These are phyloP conservation scores for Aspergillus sp. DNA, from an alignment of 2,329 filamentous ascomycete genomes.

Conservation along the genomic window DNA sequence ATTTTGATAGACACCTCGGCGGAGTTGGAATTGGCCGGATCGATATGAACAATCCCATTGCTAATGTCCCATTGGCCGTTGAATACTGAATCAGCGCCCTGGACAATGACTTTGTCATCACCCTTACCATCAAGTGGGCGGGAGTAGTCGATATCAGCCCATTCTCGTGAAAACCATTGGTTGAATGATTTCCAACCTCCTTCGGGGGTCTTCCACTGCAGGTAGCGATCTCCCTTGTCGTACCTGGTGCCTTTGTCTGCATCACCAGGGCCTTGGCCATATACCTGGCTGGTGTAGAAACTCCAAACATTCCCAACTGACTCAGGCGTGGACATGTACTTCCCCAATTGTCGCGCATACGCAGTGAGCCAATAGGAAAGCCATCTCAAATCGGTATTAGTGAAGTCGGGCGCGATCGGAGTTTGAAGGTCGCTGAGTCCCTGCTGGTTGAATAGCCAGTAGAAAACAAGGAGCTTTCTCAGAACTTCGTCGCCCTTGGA, in stretches of 20 bases:
- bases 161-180: constrained; percentile 6
- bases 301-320: constrained; percentile 3
- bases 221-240: not conserved
- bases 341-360: constrained; percentile 3
- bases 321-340: constrained; percentile 5
- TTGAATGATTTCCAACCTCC: constrained; percentile 9
- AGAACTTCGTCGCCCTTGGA: constrained; percentile 5
- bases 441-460: constrained; percentile 8
- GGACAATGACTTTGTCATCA: constrained; percentile 3
- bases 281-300: constrained; percentile 2
- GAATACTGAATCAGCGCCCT: constrained; percentile 3
- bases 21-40: constrained; percentile 33
- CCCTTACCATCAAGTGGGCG: constrained; percentile 1
- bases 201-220: constrained; percentile 2
- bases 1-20: constrained; percentile 7
- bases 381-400: constrained; percentile 4
- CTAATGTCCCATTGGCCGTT: constrained; percentile 1
- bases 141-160: constrained; percentile 1
- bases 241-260: not conserved
- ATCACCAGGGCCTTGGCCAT: not conserved
- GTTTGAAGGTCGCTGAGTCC: constrained; percentile 4
- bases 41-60: constrained; percentile 3
- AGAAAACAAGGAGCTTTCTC: constrained; percentile 4
- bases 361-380: constrained; percentile 8
- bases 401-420: not conserved